Percentiles rank a stretch among this genome's conserved stretches.
Conservation (phyloP, 768 basidiomycete species). For the Suillus americanus region DNA sequence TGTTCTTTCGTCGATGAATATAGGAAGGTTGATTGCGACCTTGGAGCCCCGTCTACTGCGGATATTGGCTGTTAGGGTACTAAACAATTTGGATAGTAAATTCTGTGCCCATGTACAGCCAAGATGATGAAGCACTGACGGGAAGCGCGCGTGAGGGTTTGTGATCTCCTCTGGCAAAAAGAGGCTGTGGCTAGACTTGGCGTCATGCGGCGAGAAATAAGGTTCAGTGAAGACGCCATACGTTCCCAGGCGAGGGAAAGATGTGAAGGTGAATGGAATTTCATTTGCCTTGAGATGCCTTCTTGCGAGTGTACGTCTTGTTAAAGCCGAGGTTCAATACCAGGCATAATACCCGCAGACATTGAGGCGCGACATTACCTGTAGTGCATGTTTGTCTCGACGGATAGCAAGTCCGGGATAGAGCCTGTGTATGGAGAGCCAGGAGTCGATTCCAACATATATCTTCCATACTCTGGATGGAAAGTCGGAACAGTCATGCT, state of each 20-base stretch:
- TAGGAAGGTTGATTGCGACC: constrained; percentile 91
- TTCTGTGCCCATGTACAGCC: constrained; percentile 11
- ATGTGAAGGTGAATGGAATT: constrained; percentile 88
- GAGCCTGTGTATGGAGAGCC: constrained; percentile 92
- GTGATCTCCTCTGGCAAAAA: constrained; percentile 96
- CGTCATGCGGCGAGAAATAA: constrained; percentile 68
- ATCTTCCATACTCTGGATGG: constrained; percentile 97
- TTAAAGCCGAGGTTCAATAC: constrained; percentile 10
- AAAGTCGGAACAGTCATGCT: constrained; percentile 84
- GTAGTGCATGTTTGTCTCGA: constrained; percentile 94
- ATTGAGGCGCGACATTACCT: constrained; percentile 45
- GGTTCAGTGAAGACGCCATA: constrained; percentile 93
- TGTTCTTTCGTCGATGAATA: constrained; percentile 87
- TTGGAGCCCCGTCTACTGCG: constrained; percentile 87
- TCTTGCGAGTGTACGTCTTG: constrained; percentile 80
- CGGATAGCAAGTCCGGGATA: constrained; percentile 81
- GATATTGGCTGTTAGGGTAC: constrained; percentile 97
- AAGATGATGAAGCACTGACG: constrained; percentile 57
- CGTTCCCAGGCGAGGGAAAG: constrained; percentile 91
- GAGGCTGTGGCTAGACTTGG: constrained; percentile 86
- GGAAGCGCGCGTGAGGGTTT: constrained; percentile 96
- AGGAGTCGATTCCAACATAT: constrained; percentile 98
- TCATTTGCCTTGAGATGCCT: constrained; percentile 84
- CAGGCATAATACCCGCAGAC: background rate
- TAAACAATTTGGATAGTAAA: constrained; percentile 32